phyloP scores from a whole-genome alignment of 2,329 filamentous ascomycete genomes.

The Polytolypa hystricis region DNA sequence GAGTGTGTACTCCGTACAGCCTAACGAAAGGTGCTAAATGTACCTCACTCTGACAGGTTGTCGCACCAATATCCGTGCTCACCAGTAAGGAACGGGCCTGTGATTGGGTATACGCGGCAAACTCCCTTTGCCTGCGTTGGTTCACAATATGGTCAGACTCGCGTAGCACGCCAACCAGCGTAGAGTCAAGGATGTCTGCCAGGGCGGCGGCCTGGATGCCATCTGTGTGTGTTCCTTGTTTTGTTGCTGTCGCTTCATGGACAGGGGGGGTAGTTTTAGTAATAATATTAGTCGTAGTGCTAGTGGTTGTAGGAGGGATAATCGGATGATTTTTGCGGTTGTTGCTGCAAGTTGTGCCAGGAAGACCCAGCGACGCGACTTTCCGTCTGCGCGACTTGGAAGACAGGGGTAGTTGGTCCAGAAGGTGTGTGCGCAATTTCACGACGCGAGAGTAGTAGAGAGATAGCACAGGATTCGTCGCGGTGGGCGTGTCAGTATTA shows the following conservation, averaged over 20 bases:
- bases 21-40: not conserved
- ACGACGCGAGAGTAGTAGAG: slow-evolving; percentile 56
- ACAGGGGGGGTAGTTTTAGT: no score
- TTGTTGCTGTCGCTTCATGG: not conserved
- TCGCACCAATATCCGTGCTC: slow-evolving; percentile 27
- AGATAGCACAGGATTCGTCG: slow-evolving; percentile 54
- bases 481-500: slow-evolving; percentile 29
- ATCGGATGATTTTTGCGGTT: no score
- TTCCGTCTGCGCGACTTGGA: slow-evolving; percentile 46
- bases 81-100: slow-evolving; percentile 31
- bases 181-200: slow-evolving; percentile 54
- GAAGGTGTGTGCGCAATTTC: slow-evolving; percentile 59
- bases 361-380: slow-evolving; percentile 27
- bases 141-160: slow-evolving; percentile 21
- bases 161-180: slow-evolving; percentile 49
- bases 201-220: no score
- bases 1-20: no score
- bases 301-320: no score
- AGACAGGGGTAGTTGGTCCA: slow-evolving; percentile 52
- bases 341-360: slow-evolving; percentile 3
- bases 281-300: no score
- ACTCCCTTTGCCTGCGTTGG: slow-evolving; percentile 41
- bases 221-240: slow-evolving; percentile 3
- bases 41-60: slow-evolving; percentile 55
- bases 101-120: slow-evolving; percentile 52